phyloP scores from a whole-genome alignment of 768 basidiomycete species.

The Gyrodon lividus region DNA sequence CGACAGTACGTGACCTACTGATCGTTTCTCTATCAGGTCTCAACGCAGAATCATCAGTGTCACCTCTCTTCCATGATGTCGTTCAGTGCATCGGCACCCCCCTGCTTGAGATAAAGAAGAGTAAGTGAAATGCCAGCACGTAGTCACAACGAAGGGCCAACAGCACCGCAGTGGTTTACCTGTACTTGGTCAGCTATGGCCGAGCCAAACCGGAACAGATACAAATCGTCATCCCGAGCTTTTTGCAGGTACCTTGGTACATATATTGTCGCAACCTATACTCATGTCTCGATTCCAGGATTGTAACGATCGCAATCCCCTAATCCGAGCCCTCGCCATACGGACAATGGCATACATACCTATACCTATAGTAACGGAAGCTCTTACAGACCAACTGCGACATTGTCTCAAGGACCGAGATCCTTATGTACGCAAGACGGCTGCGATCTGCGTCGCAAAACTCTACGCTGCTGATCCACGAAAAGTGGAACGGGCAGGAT shows the following conservation, averaged over 20 bases:
- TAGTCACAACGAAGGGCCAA: constrained; percentile 1
- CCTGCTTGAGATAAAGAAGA: constrained; percentile 97
- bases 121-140: constrained; percentile 45
- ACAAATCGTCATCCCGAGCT: constrained; percentile 85
- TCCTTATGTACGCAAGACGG: constrained; percentile 98
- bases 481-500: constrained; percentile 84
- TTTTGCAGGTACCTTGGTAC: constrained; percentile 65
- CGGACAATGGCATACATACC: constrained; percentile 99
- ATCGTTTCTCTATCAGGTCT: constrained; percentile 11
- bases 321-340: constrained; percentile 95
- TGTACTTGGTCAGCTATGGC: constrained; percentile 97
- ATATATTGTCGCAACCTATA: constrained; percentile 4
- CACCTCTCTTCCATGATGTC: constrained; percentile 91
- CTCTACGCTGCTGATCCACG: constrained; percentile 86
- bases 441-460: constrained; percentile 96
- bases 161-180: constrained; percentile 79
- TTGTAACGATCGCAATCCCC: constrained; percentile 92
- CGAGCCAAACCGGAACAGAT: constrained; percentile 92
- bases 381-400: constrained; percentile 84
- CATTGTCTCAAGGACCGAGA: constrained; percentile 93
- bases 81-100: constrained; percentile 95
- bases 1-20: constrained; percentile 70
- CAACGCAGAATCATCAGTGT: constrained; percentile 57
- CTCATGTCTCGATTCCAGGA: constrained; percentile 54
- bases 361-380: constrained; percentile 81